Percentiles rank a stretch among this genome's conserved stretches.
Conservation (phyloP, 352 stramenopile genomes). For the Globisporangium ultimum region DNA sequence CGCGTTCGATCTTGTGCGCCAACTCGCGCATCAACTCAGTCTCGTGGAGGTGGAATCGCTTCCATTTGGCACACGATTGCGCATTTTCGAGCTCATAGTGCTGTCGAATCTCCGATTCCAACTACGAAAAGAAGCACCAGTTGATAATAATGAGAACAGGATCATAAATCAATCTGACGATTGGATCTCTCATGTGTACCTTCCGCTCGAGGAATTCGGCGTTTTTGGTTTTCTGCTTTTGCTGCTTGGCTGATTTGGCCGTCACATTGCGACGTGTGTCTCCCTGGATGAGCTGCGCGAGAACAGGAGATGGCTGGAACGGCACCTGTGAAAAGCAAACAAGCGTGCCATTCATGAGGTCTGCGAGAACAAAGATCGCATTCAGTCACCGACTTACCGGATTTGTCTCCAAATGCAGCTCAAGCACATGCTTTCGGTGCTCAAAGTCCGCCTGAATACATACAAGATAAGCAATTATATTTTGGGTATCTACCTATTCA, state of each 20-base stretch:
- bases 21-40: constrained; percentile 20
- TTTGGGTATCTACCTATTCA: too few species aligned
- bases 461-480: neutral
- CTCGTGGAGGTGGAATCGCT: constrained; percentile 36
- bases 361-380: neutral
- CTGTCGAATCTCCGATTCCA: constrained; percentile 55
- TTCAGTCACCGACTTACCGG: constrained; percentile 21
- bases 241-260: constrained; percentile 20
- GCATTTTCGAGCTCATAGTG: constrained; percentile 54
- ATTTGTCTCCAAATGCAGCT: constrained; percentile 46
- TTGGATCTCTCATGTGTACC: constrained; percentile 13
- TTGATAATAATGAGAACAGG: neutral
- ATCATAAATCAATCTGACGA: too few species aligned
- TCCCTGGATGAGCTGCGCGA: constrained; percentile 38
- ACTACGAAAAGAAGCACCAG: constrained; percentile 15
- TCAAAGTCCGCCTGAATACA: constrained; percentile 21
- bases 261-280: constrained; percentile 21
- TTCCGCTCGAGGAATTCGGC: constrained; percentile 52
- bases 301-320: constrained; percentile 51
- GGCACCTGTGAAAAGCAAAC: constrained; percentile 24
- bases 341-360: neutral
- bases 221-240: constrained; percentile 29
- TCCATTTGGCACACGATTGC: constrained; percentile 48
- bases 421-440: constrained; percentile 35
- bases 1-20: constrained; percentile 22